Evolutionary conservation across 2,329 filamentous ascomycete genomes (phyloP).

Genomic region (Fusarium odoratissimum): DNA sequence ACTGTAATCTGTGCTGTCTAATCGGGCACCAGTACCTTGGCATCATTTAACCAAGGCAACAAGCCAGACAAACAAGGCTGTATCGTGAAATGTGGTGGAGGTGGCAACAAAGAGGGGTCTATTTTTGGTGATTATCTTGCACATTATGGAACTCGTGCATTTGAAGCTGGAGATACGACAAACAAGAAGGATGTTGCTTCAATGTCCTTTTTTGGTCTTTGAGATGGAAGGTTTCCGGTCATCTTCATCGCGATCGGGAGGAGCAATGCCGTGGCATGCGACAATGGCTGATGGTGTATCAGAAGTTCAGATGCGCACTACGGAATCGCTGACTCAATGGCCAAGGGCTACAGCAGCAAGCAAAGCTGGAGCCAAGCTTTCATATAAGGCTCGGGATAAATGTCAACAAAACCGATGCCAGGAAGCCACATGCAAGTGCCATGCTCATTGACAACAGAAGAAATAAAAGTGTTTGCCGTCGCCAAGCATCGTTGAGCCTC

Average conservation of each 20-base stretch:
- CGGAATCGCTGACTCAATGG: background rate
- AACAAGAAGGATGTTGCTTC: background rate
- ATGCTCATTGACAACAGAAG: background rate
- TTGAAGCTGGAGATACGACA: background rate
- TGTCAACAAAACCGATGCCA: slow-evolving; percentile 6
- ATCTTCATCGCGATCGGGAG: background rate
- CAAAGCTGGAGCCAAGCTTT: background rate
- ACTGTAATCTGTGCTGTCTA: background rate
- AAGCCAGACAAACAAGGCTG: slow-evolving; percentile 14
- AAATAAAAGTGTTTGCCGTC: background rate
- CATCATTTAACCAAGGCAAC: background rate
- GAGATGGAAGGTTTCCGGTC: background rate
- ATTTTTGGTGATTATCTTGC: background rate
- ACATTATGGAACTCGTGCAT: background rate
- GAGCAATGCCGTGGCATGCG: background rate
- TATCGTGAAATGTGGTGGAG: background rate
- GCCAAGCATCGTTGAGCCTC: background rate
- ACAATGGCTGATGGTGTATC: background rate
- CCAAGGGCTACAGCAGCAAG: background rate
- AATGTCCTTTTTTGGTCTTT: background rate
- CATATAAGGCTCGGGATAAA: slow-evolving; percentile 13
- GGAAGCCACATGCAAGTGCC: background rate
- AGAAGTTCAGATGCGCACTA: background rate
- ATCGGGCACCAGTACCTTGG: background rate
- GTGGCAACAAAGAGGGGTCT: background rate